Evolutionary conservation across 345 rosid genomes (phyloP).

Genomic region (Camelina hispida): DNA sequence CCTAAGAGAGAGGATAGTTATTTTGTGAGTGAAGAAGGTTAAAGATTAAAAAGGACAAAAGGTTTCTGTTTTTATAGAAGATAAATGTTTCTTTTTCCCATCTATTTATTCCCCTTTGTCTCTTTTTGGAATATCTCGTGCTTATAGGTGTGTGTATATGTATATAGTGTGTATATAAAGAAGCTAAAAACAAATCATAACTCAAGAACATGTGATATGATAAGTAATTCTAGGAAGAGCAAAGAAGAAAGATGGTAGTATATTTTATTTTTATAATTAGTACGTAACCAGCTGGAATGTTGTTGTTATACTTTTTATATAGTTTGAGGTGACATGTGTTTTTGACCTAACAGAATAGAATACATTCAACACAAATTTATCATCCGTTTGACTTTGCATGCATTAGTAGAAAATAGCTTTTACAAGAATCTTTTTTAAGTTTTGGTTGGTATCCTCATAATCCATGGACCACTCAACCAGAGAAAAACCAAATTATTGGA

Average conservation of each 20-base stretch:
- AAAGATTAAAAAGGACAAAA: constrained; percentile 32
- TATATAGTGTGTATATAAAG: not conserved
- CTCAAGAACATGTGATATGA: constrained; percentile 8
- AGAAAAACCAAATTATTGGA: not conserved
- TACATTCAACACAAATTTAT: constrained; percentile 46
- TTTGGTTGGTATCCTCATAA: constrained; percentile 27
- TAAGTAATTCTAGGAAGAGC: constrained; percentile 24
- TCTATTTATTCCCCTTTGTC: constrained; percentile 25
- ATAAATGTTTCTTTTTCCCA: constrained; percentile 23
- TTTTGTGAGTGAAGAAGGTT: constrained; percentile 25
- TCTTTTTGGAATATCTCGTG: constrained; percentile 41
- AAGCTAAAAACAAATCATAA: not conserved
- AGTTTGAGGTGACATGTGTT: constrained; percentile 46
- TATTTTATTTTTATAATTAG: constrained; percentile 3
- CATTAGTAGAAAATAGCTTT: constrained; percentile 38
- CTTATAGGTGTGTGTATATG: constrained; percentile 20
- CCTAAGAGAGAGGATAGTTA: constrained; percentile 7
- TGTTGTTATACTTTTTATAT: constrained; percentile 38
- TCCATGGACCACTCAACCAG: constrained; percentile 32
- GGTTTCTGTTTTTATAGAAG: constrained; percentile 36
- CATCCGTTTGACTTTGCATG: constrained; percentile 46
- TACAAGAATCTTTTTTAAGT: constrained; percentile 27
- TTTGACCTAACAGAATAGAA: constrained; percentile 45
- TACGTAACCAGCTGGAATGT: constrained; percentile 41
- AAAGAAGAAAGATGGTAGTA: constrained; percentile 6